Conservation (phyloP, 352 stramenopile species). For the Pythium sp. region DNA sequence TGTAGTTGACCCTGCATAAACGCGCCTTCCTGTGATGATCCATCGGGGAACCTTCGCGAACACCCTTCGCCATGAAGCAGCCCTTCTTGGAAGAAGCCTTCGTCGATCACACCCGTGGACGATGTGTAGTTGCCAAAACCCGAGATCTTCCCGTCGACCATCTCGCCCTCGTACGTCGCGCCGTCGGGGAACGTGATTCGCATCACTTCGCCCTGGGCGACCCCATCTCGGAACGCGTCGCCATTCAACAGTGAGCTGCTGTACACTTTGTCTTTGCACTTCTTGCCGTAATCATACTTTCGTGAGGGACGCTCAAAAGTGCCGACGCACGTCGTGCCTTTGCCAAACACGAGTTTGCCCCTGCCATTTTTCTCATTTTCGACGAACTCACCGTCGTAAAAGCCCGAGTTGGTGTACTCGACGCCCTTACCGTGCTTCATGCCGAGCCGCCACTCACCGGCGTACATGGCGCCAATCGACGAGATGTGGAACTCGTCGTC, state of each 20-base stretch:
- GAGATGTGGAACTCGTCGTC: slow-evolving; percentile 69
- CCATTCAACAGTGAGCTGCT: slow-evolving; percentile 44
- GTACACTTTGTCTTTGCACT: slow-evolving; percentile 31
- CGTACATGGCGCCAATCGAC: slow-evolving; percentile 58
- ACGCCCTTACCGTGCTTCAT: slow-evolving; percentile 50
- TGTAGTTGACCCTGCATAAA: slow-evolving; percentile 51
- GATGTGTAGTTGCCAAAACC: slow-evolving; percentile 53
- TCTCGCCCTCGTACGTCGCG: slow-evolving; percentile 61
- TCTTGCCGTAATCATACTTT: slow-evolving; percentile 43
- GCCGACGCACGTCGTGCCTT: slow-evolving; percentile 43
- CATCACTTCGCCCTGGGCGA: slow-evolving; percentile 47
- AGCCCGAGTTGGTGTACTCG: slow-evolving; percentile 61
- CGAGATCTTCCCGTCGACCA: slow-evolving; percentile 56
- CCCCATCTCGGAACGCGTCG: slow-evolving; percentile 45
- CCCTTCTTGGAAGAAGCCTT: slow-evolving; percentile 60
- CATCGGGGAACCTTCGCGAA: slow-evolving; percentile 44
- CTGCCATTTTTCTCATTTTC: slow-evolving; percentile 36
- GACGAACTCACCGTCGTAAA: slow-evolving; percentile 63
- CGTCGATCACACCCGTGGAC: slow-evolving; percentile 59
- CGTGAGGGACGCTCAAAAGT: slow-evolving; percentile 45
- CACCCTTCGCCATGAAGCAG: slow-evolving; percentile 50
- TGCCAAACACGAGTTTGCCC: slow-evolving; percentile 58
- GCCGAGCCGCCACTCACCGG: slow-evolving; percentile 44
- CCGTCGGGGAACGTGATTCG: slow-evolving; percentile 57
- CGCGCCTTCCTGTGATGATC: slow-evolving; percentile 37